Conservation (phyloP, 345 rosid genomes). For the Kernera saxatilis region DNA sequence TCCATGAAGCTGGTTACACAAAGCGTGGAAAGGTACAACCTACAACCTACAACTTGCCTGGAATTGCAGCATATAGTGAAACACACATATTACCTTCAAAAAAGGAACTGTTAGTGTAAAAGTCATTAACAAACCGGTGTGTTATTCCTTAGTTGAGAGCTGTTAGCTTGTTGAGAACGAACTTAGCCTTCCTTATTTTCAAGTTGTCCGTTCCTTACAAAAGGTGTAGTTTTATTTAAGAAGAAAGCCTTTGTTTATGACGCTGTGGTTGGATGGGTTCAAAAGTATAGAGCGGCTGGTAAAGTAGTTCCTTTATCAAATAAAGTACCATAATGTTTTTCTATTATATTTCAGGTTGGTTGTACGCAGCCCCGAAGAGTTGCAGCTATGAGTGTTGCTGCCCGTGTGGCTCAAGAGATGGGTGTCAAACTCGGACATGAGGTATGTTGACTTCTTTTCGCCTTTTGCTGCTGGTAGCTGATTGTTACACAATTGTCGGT, state of each 20-base stretch:
- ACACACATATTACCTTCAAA: neutral
- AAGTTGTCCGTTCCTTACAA: neutral
- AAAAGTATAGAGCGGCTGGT: neutral
- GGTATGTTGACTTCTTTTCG: slow-evolving; percentile 34
- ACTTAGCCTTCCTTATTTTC: neutral
- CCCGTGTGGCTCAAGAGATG: slow-evolving; percentile 98
- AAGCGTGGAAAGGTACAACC: slow-evolving; percentile 81
- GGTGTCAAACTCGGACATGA: slow-evolving; percentile 99
- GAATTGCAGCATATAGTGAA: slow-evolving; percentile 4
- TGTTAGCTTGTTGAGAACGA: neutral
- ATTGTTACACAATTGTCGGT: neutral
- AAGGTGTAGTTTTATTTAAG: neutral
- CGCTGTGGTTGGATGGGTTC: slow-evolving; percentile 13
- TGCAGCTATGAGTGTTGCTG: slow-evolving; percentile 99
- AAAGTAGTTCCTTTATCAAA: neutral
- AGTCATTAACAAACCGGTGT: neutral
- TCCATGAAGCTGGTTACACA: slow-evolving; percentile 96
- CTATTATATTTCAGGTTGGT: slow-evolving; percentile 52
- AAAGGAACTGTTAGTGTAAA: neutral
- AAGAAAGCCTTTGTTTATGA: neutral
- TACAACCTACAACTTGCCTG: neutral
- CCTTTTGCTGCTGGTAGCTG: slow-evolving; percentile 4
- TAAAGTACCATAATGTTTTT: neutral
- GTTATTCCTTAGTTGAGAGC: neutral
- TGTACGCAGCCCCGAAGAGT: slow-evolving; percentile 97